Percentiles rank a stretch among this genome's conserved stretches.
These are phyloP conservation scores for Schizothecium vesticola DNA, from an alignment of 495 filamentous ascomycete genomes.

Conservation along the genomic window DNA sequence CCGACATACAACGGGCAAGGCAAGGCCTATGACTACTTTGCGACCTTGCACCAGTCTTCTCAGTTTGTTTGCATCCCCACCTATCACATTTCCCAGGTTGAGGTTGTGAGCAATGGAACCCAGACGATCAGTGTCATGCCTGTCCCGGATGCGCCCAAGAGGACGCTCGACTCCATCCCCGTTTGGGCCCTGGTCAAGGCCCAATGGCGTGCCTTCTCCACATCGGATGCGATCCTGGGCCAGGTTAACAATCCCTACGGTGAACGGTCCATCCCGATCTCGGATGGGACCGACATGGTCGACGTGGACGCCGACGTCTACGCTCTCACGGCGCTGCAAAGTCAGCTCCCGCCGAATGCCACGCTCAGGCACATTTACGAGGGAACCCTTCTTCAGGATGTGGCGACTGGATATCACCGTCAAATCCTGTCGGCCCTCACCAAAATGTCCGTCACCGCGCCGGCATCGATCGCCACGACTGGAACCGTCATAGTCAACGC, in stretches of 20 bases:
- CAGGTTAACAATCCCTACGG: not conserved
- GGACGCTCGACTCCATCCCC: conserved; percentile 5
- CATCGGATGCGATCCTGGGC: not conserved
- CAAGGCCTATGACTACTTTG: not conserved
- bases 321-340: not conserved
- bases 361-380: not conserved
- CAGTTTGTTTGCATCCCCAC: conserved; percentile 10
- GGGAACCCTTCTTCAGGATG: not conserved
- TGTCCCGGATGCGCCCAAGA: not conserved
- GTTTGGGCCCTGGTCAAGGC: conserved; percentile 4
- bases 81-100: conserved; percentile 1
- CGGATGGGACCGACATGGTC: not conserved
- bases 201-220: not conserved
- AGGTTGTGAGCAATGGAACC: conserved; percentile 8
- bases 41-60: not conserved
- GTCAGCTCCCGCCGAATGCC: not conserved
- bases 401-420: not conserved
- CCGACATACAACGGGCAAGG: not conserved
- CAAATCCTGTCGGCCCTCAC: conserved; percentile 2
- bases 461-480: not conserved
- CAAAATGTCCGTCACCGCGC: conserved; percentile 3
- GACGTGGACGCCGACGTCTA: not conserved
- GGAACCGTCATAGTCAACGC: not conserved
- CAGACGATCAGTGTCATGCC: not conserved
- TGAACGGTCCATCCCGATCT: not conserved